Evolutionary conservation across 1,284 basidiomycete genomes (phyloP).

Genomic region (Violaceomyces palustris): DNA sequence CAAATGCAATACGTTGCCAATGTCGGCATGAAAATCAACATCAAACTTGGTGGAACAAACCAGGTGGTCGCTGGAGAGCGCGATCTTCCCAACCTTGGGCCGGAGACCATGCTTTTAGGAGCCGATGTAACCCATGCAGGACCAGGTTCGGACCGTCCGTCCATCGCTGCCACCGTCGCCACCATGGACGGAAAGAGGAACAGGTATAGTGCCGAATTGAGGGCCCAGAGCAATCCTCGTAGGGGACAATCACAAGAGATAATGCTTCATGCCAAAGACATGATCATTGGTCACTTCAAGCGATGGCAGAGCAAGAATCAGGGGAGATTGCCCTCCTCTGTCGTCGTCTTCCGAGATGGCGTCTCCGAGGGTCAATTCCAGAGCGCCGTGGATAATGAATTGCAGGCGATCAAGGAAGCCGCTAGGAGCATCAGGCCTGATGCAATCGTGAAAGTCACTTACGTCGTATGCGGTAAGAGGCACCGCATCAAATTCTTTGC

Average conservation of each 20-base stretch:
- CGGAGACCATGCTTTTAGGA: slow-evolving; percentile 55
- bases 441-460: slow-evolving; percentile 50
- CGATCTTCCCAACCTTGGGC: slow-evolving; percentile 40
- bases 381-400: slow-evolving; percentile 54
- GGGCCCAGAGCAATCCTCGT: slow-evolving; percentile 54
- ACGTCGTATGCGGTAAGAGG: slow-evolving; percentile 33
- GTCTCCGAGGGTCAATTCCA: slow-evolving; percentile 57
- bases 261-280: slow-evolving; percentile 44
- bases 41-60: slow-evolving; percentile 58
- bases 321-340: slow-evolving; percentile 50
- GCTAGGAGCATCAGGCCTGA: slow-evolving; percentile 33
- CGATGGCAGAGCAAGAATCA: slow-evolving; percentile 34
- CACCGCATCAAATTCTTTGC: slow-evolving; percentile 56
- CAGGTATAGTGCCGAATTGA: slow-evolving; percentile 52
- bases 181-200: slow-evolving; percentile 52
- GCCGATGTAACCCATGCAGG: slow-evolving; percentile 51
- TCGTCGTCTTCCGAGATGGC: slow-evolving; percentile 57
- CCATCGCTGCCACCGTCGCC: slow-evolving; percentile 56
- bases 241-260: slow-evolving; percentile 43
- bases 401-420: slow-evolving; percentile 50
- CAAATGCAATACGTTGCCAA: slow-evolving; percentile 56
- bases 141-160: slow-evolving; percentile 54
- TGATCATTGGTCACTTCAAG: slow-evolving; percentile 28
- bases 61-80: slow-evolving; percentile 20
- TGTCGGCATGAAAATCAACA: slow-evolving; percentile 49